These are phyloP conservation scores for Leccinum subtestaceum DNA, from an alignment of 768 basidiomycete genomes.

Conservation along the genomic window DNA sequence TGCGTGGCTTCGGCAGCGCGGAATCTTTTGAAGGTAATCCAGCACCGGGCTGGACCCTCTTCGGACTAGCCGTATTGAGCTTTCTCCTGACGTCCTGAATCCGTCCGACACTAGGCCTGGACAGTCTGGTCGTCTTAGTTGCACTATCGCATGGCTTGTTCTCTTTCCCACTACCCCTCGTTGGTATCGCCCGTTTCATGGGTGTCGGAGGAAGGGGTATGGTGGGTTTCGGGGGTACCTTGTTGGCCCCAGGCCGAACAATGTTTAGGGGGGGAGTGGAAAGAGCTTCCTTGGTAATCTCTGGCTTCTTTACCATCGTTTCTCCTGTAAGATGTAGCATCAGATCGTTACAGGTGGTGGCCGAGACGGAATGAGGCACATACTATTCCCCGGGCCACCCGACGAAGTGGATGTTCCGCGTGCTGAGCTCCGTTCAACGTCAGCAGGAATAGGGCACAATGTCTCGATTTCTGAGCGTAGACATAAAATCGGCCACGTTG, in stretches of 20 bases:
- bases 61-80: constrained; percentile 3
- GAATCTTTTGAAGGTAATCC: constrained; percentile 6
- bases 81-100: neutral
- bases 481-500: neutral
- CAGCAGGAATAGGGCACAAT: neutral
- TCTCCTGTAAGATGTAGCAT: neutral
- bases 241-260: constrained; percentile 9
- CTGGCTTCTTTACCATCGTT: neutral
- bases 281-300: constrained; percentile 1
- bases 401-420: neutral
- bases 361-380: neutral
- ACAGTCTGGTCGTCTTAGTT: constrained; percentile 2
- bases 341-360: neutral
- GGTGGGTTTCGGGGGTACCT: constrained; percentile 3
- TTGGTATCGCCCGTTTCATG: constrained; percentile 1
- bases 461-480: neutral
- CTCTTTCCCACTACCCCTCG: constrained; percentile 15
- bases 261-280: neutral
- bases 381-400: no score
- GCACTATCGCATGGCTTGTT: constrained; percentile 6
- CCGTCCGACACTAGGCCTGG: constrained; percentile 6
- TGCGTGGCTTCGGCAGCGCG: constrained; percentile 5
- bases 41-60: constrained; percentile 5
- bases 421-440: neutral
- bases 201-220: constrained; percentile 2